These are phyloP conservation scores for Capillidium rhysosporum DNA, from an alignment of 371 early-diverging fungal species.

Conservation along the genomic window DNA sequence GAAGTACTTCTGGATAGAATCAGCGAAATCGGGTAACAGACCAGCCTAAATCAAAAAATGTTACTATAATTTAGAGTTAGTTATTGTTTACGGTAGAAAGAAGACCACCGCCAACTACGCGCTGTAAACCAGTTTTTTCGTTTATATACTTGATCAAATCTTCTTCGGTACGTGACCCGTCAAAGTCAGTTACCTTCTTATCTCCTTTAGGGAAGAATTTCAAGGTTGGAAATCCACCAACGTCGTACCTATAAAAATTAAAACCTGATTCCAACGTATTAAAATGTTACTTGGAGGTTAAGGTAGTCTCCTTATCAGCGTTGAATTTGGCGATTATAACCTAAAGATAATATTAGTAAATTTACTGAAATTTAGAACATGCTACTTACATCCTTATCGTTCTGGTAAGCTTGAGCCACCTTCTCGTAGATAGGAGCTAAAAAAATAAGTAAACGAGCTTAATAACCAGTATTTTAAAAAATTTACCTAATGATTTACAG, in stretches of 20 bases:
- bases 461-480: not conserved
- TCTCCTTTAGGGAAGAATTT: constrained; percentile 66
- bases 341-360: constrained; percentile 6
- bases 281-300: constrained; percentile 8
- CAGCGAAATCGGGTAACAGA: constrained; percentile 42
- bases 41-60: constrained; percentile 38
- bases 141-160: constrained; percentile 78
- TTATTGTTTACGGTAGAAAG: constrained; percentile 16
- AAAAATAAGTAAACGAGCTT: not conserved
- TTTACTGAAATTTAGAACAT: not conserved
- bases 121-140: constrained; percentile 62
- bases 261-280: constrained; percentile 16
- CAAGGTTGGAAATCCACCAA: constrained; percentile 67
- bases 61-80: too few species aligned
- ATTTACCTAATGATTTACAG: constrained; percentile 45
- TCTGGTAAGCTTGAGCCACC: constrained; percentile 27
- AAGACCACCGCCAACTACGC: constrained; percentile 58
- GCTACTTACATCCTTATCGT: constrained; percentile 14
- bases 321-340: constrained; percentile 81
- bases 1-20: constrained; percentile 36
- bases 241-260: constrained; percentile 27
- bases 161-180: constrained; percentile 53
- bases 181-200: constrained; percentile 46
- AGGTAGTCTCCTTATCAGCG: constrained; percentile 37
- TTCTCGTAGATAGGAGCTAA: constrained; percentile 42